These are phyloP conservation scores for Penicillium alfredii DNA, from an alignment of 495 filamentous ascomycete species.

Conservation along the genomic window DNA sequence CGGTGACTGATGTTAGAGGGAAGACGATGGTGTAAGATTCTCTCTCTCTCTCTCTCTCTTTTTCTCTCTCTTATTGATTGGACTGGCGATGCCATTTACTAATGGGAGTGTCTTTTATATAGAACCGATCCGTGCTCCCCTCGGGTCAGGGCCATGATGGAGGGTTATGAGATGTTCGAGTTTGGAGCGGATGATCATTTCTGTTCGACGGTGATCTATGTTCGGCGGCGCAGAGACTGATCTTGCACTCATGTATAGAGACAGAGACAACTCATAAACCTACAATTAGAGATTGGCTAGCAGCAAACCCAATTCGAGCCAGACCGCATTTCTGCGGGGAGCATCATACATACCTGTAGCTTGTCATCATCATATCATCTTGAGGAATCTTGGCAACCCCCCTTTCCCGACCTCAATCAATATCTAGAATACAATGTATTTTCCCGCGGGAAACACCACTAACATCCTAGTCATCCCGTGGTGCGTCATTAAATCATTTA, in stretches of 20 bases:
- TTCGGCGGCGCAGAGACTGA: constrained; percentile 3
- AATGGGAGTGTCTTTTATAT: background rate
- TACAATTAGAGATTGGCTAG: too few species aligned
- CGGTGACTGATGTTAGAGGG: constrained; percentile 4
- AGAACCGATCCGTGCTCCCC: constrained; percentile 11
- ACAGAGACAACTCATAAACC: too few species aligned
- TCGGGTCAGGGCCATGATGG: constrained; percentile 12
- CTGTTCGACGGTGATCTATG: constrained; percentile 10
- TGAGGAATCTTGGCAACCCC: too few species aligned
- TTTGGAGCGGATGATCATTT: constrained; percentile 6
- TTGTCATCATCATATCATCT: too few species aligned
- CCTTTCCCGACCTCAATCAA: too few species aligned
- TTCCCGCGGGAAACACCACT: constrained; percentile 25
- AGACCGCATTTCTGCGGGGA: too few species aligned
- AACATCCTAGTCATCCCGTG: too few species aligned
- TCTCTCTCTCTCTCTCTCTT: background rate
- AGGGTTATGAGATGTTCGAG: constrained; percentile 11
- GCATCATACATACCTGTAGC: too few species aligned
- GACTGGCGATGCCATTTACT: background rate
- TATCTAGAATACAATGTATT: too few species aligned
- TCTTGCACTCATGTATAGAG: too few species aligned
- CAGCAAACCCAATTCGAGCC: too few species aligned
- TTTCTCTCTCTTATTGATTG: background rate
- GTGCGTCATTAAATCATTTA: too few species aligned
- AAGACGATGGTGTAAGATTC: background rate